Evolutionary conservation across 176 grass and related monocot species (phyloP).

Genomic region (Otatea glauca): DNA sequence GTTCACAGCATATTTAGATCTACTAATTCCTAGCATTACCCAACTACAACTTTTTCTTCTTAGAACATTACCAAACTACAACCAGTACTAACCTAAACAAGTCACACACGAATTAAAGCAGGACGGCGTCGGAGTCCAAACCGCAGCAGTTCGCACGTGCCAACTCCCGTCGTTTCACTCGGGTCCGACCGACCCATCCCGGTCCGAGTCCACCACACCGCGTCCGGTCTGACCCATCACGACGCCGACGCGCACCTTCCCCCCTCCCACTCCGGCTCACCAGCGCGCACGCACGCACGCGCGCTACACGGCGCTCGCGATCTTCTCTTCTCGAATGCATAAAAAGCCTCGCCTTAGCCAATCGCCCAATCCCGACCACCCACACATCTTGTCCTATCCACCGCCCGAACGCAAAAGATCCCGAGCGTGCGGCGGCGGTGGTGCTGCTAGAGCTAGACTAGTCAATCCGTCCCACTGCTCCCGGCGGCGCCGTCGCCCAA

Average conservation of each 20-base stretch:
- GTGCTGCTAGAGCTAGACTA: background rate
- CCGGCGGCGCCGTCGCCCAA: background rate
- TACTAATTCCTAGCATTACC: background rate
- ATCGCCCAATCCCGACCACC: constrained; percentile 8
- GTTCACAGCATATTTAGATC: background rate
- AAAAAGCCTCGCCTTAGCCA: background rate
- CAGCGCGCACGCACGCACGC: background rate
- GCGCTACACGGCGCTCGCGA: background rate
- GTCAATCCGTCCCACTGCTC: background rate
- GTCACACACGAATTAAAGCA: constrained; percentile 36
- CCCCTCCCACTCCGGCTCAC: background rate
- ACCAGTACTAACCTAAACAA: background rate
- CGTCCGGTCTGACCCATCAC: background rate
- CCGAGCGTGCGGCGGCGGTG: background rate
- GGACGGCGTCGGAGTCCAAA: constrained; percentile 14
- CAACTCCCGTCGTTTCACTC: background rate
- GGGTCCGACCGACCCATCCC: background rate
- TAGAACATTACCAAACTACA: background rate
- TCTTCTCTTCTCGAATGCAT: constrained; percentile 9
- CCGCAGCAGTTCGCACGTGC: constrained; percentile 46
- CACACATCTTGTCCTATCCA: background rate
- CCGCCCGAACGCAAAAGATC: constrained; percentile 37
- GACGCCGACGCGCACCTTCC: background rate
- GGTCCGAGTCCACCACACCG: constrained; percentile 30
- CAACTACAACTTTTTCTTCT: background rate